phyloP scores from a whole-genome alignment of 2,329 filamentous ascomycete genomes.

The Grosmannia clavigera region DNA sequence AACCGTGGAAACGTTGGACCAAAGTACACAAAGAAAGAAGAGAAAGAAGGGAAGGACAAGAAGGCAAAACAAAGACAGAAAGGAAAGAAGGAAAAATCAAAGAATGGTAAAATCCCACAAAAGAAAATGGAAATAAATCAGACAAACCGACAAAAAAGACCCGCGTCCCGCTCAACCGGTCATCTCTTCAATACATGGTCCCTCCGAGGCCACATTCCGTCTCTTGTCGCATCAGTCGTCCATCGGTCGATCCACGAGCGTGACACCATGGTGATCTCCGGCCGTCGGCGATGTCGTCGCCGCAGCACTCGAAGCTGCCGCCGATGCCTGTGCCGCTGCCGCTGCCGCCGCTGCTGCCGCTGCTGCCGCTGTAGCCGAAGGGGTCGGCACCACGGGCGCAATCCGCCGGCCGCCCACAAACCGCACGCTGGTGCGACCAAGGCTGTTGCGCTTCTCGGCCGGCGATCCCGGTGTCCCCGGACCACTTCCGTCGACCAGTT shows the following conservation, averaged over 20 bases:
- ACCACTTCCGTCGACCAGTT: conserved; percentile 1
- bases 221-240: conserved; percentile 24
- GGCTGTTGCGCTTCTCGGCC: conserved; percentile 53
- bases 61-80: not conserved
- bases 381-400: conserved; percentile 20
- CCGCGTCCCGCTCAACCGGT: not conserved
- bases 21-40: not conserved
- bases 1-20: too few species aligned
- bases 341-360: not conserved
- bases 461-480: conserved; percentile 11
- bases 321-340: not conserved
- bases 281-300: conserved; percentile 9
- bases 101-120: not conserved
- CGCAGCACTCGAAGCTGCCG: too few species aligned
- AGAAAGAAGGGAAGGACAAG: not conserved
- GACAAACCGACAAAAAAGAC: not conserved
- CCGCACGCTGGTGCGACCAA: conserved; percentile 39
- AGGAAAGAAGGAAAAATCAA: not conserved
- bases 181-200: not conserved
- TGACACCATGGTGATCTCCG: conserved; percentile 38
- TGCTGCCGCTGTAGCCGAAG: not conserved
- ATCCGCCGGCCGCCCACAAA: conserved; percentile 41
- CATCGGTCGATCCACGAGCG: conserved; percentile 66
- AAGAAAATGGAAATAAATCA: not conserved
- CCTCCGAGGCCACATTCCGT: too few species aligned